Evolutionary conservation across 306 rosid genomes (phyloP), one percentile per base, ranked within the genome.

Genomic region (Quercus variabilis): DNA sequence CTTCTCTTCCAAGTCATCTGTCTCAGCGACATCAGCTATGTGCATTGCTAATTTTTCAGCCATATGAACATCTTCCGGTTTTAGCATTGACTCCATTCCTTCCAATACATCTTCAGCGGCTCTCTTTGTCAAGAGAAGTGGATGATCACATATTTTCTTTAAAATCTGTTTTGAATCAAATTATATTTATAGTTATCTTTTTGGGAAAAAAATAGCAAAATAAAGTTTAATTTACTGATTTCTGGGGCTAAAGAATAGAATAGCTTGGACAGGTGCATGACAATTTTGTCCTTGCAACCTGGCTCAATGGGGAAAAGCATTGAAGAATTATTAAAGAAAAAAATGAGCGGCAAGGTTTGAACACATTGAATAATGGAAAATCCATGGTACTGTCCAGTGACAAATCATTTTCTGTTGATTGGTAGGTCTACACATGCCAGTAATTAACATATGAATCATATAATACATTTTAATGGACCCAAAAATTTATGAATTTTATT

Each of bases 91-190:
- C 78, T 91, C 95, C 95, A 94, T 81, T 81, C 91, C 99, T 84
- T 92, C 97, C 87, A 94, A 79, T 38, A 94, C 90, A 80, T 90
- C 99, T 86, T 92, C 97, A 67, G 97, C 97, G 12, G 97, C 97
- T 79, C 97, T 91, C 88, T 92, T 94, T 7, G 97, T 92, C 90
- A 94, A 83, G 60, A 94, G 71, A 76, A 91, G 93, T 56, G 98
- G 97, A 88, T 94, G 97, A 79, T 92, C 97, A 77, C 97, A 92
- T 83, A 94, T 92, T 87, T 94, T 94, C 87, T 91, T 92, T 78
- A 94, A 80, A 79, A 94, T 91, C 98, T 94, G 86, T n/a, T 30
- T 62, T 74, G 38, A 33, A 78, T 73, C 74, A 82, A 64, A 76
- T 58, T 65, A 67, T 59, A 71, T 33, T 43, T 54, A 82, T 43